phyloP scores from a whole-genome alignment of 805 yeast genomes.

The Ogataea ramenticola region DNA sequence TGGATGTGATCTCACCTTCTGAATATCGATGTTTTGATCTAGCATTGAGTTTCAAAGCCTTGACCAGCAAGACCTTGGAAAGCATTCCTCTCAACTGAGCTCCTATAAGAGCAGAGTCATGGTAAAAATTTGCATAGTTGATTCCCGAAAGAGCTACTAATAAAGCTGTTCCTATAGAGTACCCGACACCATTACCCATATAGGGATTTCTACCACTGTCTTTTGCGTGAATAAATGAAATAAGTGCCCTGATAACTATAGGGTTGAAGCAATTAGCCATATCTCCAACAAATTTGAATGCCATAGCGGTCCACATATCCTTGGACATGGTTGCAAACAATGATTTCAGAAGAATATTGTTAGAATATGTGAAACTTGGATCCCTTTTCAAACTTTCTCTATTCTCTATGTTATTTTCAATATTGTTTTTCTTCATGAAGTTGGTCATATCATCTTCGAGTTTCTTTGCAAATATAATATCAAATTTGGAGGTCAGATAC shows the following conservation, averaged over 20 bases:
- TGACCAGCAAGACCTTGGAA: slow-evolving; percentile 62
- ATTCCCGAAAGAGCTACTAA: slow-evolving; percentile 46
- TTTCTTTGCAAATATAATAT: slow-evolving; percentile 24
- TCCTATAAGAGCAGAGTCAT: slow-evolving; percentile 55
- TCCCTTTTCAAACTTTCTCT: slow-evolving; percentile 5
- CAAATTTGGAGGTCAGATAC: slow-evolving; percentile 28
- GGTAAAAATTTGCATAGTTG: slow-evolving; percentile 56
- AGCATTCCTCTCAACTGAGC: slow-evolving; percentile 64
- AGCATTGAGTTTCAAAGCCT: slow-evolving; percentile 56
- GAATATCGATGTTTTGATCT: slow-evolving; percentile 54
- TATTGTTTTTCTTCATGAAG: slow-evolving; percentile 26
- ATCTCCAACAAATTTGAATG: slow-evolving; percentile 40
- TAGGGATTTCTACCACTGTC: slow-evolving; percentile 33
- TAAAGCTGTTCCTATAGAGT: slow-evolving; percentile 59
- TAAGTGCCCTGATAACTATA: slow-evolving; percentile 55
- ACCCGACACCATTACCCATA: slow-evolving; percentile 64
- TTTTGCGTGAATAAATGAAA: slow-evolving; percentile 52
- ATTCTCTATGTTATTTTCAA: slow-evolving; percentile 29
- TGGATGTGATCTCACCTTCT: slow-evolving; percentile 63
- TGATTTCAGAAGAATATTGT: slow-evolving; percentile 37
- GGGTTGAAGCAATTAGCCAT: slow-evolving; percentile 53
- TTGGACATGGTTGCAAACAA: slow-evolving; percentile 42
- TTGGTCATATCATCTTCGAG: slow-evolving; percentile 22
- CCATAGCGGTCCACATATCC: slow-evolving; percentile 33
- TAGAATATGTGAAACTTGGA: slow-evolving; percentile 35